Evolutionary conservation across 805 yeast species (phyloP).

Genomic region (Candida ovalis): DNA sequence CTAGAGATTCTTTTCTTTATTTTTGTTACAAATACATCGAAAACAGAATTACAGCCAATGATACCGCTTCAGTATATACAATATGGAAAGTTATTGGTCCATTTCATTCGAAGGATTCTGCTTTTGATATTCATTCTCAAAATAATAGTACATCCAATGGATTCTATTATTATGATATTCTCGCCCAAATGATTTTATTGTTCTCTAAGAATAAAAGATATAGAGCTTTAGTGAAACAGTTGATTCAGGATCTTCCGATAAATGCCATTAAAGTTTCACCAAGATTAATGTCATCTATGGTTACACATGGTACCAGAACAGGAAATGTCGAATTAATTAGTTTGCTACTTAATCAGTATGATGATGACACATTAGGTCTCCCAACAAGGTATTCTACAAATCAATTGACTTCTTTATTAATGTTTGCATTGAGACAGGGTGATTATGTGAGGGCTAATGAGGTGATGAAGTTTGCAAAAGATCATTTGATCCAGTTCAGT

Average conservation of each 20-base stretch:
- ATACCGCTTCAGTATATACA: slow-evolving; percentile 24
- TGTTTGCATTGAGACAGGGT: slow-evolving; percentile 23
- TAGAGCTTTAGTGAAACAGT: slow-evolving; percentile 19
- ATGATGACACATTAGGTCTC: slow-evolving; percentile 19
- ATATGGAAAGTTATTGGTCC: slow-evolving; percentile 28
- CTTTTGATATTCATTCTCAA: slow-evolving; percentile 19
- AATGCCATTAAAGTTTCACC: slow-evolving; percentile 32
- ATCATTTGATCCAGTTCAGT: slow-evolving; percentile 22
- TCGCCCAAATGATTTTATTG: slow-evolving; percentile 23
- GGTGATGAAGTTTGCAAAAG: slow-evolving; percentile 25
- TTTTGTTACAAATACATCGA: slow-evolving; percentile 28
- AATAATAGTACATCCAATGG: slow-evolving; percentile 28
- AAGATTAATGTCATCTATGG: slow-evolving; percentile 29
- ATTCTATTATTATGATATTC: slow-evolving; percentile 26
- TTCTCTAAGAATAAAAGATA: slow-evolving; percentile 31
- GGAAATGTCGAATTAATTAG: slow-evolving; percentile 23
- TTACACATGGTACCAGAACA: slow-evolving; percentile 28
- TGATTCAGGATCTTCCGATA: slow-evolving; percentile 31
- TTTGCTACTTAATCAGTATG: slow-evolving; percentile 25
- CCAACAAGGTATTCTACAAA: slow-evolving; percentile 23
- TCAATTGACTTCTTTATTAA: slow-evolving; percentile 29
- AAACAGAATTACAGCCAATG: slow-evolving; percentile 20
- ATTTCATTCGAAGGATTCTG: slow-evolving; percentile 28
- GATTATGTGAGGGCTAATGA: slow-evolving; percentile 28
- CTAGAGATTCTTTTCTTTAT: slow-evolving; percentile 22